Conservation (phyloP, 164 flowering plant species). For the Malania oleifera region DNA sequence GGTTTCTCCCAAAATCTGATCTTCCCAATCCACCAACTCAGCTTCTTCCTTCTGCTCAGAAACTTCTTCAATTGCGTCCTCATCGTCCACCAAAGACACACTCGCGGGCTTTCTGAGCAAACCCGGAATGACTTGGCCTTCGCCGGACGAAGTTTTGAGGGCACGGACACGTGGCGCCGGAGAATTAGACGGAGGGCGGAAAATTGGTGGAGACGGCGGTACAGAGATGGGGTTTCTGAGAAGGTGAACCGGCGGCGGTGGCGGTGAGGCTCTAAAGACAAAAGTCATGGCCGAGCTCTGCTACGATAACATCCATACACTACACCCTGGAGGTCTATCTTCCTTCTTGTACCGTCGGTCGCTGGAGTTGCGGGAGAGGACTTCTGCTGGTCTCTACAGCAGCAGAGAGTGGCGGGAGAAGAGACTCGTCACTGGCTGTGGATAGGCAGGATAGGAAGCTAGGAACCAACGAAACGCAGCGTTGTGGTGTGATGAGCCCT, state of each 20-base stretch:
- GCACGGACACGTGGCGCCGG: slow-evolving; percentile 20
- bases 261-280: slow-evolving; percentile 4
- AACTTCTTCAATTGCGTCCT: slow-evolving; percentile 9
- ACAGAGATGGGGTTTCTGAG: slow-evolving; percentile 13
- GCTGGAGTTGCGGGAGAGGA: no score
- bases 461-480: no score
- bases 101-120: slow-evolving; percentile 62
- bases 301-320: no score
- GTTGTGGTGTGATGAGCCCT: no score
- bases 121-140: slow-evolving; percentile 24
- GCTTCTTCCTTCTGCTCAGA: slow-evolving; percentile 16
- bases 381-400: no score
- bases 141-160: slow-evolving; percentile 26
- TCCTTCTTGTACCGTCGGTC: no score
- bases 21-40: slow-evolving; percentile 72
- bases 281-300: slow-evolving; percentile 25
- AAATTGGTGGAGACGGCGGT: slow-evolving; percentile 15
- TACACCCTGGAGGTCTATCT: no score
- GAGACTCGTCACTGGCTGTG: no score
- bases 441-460: no score
- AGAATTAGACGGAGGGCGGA: slow-evolving; percentile 7
- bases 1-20: slow-evolving; percentile 86
- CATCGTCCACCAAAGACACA: slow-evolving; percentile 22
- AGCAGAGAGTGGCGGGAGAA: no score
- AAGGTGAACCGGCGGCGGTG: slow-evolving; percentile 14